Base-by-base conservation (phyloP, 176 grass and related monocot genomes). In the Ensete glaucum region DNA sequence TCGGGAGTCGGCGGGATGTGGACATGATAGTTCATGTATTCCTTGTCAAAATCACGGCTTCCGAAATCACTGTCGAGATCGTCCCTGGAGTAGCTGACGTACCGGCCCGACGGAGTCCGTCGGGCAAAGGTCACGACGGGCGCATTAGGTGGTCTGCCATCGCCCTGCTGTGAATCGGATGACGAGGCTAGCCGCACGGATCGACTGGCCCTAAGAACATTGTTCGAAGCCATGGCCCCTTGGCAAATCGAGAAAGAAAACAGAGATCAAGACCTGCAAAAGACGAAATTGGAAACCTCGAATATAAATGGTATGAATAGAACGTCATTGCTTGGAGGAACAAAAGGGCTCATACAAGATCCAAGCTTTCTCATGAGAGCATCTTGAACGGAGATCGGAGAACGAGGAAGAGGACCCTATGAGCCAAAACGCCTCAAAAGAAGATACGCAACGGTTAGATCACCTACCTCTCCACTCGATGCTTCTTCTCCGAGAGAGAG, bases 81-180 rank as follows among this genome's bases (percentile, higher is more conserved):
- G 77, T 92, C 94, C 51, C 83, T 88, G 7, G 94, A 98, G 84
- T 91, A 93, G 80, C 83, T 91, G 1, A 98, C 86, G 62, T 98
- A 98, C 72, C 94, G 88, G 23, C 94, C 94, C 0, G 90, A 93
- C 27, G 67, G 81, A 0, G 94, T 98, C 76, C 94, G 88, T 3
- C 94, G 90, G 9, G 86, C 84, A 75, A 98, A 97, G 51, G 83
- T 90, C 0, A 97, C 94, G 72, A 83, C 84, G 34, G 89, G 86
- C 1, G 24, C 27, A 70, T 15, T 6, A 14, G n/a, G 34, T 1
- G 34, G 13, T 9, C 15, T n/a, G 20, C 34, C 25, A 49, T 70
- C 24, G 6, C 72, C 53, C 12, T 58, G 54, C 54, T 73, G 72
- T 1, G 23, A 13, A 24, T 73, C 72, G 17, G 72, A 59, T 27